Evolutionary conservation across 1,284 basidiomycete genomes (phyloP).

Genomic region (Peniophora sp.): DNA sequence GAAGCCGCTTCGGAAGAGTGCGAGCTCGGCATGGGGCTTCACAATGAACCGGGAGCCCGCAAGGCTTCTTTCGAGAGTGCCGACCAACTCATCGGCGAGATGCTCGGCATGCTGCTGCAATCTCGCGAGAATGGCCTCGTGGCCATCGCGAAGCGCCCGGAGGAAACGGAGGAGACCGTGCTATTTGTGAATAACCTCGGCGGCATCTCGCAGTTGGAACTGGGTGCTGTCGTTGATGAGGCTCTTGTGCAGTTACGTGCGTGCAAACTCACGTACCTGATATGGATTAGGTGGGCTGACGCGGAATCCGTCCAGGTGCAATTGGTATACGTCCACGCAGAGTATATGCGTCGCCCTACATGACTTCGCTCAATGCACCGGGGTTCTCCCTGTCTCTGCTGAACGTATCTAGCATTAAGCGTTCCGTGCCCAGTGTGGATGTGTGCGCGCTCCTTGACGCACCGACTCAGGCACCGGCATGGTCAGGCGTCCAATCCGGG

Average conservation of each 20-base stretch:
- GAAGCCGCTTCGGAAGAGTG: slow-evolving; percentile 20
- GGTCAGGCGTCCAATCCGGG: slow-evolving; percentile 23
- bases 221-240: slow-evolving; percentile 40
- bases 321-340: slow-evolving; percentile 3
- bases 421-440: slow-evolving; percentile 10
- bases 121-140: slow-evolving; percentile 12
- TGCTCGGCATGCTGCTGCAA: slow-evolving; percentile 25
- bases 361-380: slow-evolving; percentile 38
- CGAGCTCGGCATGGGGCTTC: slow-evolving; percentile 48
- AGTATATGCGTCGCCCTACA: slow-evolving; percentile 28
- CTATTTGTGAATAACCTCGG: slow-evolving; percentile 51
- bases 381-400: slow-evolving; percentile 35
- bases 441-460: slow-evolving; percentile 28
- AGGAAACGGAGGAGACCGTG: slow-evolving; percentile 26
- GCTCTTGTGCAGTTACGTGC: slow-evolving; percentile 32
- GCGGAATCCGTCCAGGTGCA: background rate
- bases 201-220: slow-evolving; percentile 45
- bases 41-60: slow-evolving; percentile 49
- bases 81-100: slow-evolving; percentile 26
- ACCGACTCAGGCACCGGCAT: slow-evolving; percentile 29
- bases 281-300: background rate
- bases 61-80: slow-evolving; percentile 24
- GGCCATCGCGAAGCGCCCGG: slow-evolving; percentile 3
- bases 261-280: slow-evolving; percentile 4
- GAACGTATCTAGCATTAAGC: slow-evolving; percentile 18